Base-by-base conservation (phyloP, 169 alveolate genomes). In the Plasmodium coatneyi region DNA sequence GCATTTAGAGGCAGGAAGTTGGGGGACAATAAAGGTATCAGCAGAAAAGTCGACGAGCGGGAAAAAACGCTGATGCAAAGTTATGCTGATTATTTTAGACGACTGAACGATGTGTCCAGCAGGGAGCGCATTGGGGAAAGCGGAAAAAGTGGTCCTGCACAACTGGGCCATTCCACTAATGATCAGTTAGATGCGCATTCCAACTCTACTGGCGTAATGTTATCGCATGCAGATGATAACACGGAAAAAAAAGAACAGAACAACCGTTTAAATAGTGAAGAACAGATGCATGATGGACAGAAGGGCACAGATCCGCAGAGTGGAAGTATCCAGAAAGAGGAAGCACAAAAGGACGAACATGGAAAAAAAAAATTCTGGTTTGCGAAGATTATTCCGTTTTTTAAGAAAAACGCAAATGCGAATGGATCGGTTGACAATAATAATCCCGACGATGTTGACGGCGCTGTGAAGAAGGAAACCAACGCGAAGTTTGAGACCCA, bases 81-180 rank as follows among this genome's bases (percentile, higher is more conserved):
- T 71, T 83, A 83, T 72, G 43, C 92, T 12, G 83, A 83, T 41
- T 83, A 41, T 39, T 83, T 83, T 46, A 83, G 83, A 34, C 43
- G 49, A 22, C 19, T 83, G 54, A 83, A 71, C 83, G 22, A 83
- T 39, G 36, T 83, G 7, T 16, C 32, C 71, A 82, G 56, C 19
- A 56, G 78, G 60, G 56, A 14, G 22, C 34, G 60, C 30, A 66
- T 0, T 22, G 39, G 16, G 10, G 39, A 66, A 66, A 5, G 36
- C 36, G 76, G 76, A 19, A 66, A 30, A 66, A 66, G 36, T 66
- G 36, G n/a, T 2, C 54, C 0, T 10, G 16, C 54, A 10, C 54
- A 43, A 43, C 54, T 43, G 54, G 54, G 54, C 10, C n/a, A 43
- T 43, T 43, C 54, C 54, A 43, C 54, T 43, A 12, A 43, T 43